Conservation (phyloP, 176 grass and related monocot species). For the Carex myosuroides region DNA sequence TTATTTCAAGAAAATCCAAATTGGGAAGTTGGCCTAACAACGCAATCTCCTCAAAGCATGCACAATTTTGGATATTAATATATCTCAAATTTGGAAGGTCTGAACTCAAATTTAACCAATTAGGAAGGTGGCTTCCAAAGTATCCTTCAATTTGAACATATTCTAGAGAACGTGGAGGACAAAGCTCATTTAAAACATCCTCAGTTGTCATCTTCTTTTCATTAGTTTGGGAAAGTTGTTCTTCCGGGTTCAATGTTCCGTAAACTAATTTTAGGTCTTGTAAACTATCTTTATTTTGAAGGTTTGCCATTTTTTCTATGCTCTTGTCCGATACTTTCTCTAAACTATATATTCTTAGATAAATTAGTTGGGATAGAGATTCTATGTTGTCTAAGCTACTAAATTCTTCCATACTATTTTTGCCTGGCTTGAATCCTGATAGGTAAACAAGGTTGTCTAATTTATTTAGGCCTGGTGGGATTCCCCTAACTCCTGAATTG, state of each 20-base stretch:
- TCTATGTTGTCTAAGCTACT: not conserved
- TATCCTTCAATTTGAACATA: not conserved
- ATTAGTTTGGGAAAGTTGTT: not conserved
- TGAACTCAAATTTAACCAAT: not conserved
- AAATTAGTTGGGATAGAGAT: not conserved
- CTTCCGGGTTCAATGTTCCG: not conserved
- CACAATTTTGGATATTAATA: not conserved
- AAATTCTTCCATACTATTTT: not conserved
- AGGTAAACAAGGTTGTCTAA: not conserved
- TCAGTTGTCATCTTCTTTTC: not conserved
- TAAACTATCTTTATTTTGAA: not conserved
- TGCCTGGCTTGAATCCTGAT: not conserved
- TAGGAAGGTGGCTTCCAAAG: not conserved
- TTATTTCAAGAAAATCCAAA: not conserved
- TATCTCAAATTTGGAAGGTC: not conserved
- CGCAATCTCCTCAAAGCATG: not conserved
- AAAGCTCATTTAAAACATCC: slow-evolving; percentile 1
- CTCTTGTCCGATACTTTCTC: not conserved
- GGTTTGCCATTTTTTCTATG: not conserved
- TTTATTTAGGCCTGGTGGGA: not conserved
- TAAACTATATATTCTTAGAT: not conserved
- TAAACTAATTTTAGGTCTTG: not conserved
- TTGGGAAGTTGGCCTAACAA: not conserved
- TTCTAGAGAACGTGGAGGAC: not conserved
- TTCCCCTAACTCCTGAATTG: not conserved